Percentiles rank a stretch among this genome's conserved stretches.
Evolutionary conservation across 2,329 filamentous ascomycete genomes (phyloP).

Genomic region (Cylindrodendrum hubeiense): DNA sequence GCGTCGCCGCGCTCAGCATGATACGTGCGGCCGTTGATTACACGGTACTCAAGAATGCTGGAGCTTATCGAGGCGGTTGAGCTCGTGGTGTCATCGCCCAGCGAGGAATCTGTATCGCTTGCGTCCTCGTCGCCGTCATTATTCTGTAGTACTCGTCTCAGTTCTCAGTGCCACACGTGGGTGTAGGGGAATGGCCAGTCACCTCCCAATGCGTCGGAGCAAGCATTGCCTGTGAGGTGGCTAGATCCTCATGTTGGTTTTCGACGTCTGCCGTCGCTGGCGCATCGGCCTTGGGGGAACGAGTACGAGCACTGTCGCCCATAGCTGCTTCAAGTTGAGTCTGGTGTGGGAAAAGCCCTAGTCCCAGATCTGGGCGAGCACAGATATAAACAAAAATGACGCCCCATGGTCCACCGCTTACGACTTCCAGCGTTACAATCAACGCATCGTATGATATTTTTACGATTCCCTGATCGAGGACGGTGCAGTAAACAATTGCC

Average conservation of each 20-base stretch:
- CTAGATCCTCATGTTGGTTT: not conserved
- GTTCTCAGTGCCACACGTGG: too few relatives aligned
- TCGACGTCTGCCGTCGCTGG: not conserved
- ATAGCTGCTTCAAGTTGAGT: not conserved
- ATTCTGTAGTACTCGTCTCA: slow-evolving; percentile 11
- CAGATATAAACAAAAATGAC: not conserved
- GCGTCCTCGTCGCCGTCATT: not conserved
- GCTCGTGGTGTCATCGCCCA: slow-evolving; percentile 26
- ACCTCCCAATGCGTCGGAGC: slow-evolving; percentile 38
- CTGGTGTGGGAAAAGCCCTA: not conserved
- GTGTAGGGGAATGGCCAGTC: not conserved
- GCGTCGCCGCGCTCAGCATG: slow-evolving; percentile 36
- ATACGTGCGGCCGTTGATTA: slow-evolving; percentile 38
- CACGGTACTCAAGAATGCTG: slow-evolving; percentile 35
- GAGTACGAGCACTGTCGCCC: slow-evolving; percentile 19
- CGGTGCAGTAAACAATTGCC: not conserved
- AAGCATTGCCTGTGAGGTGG: slow-evolving; percentile 14
- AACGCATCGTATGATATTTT: not conserved
- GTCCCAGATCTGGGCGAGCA: not conserved
- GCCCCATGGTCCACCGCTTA: not conserved
- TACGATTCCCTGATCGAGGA: not conserved
- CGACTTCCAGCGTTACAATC: not conserved
- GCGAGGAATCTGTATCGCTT: slow-evolving; percentile 27
- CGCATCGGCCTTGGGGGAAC: not conserved
- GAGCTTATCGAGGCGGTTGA: slow-evolving; percentile 35